Conservation (phyloP, 1,139 yeast species). For the Protomyces inouyei region DNA sequence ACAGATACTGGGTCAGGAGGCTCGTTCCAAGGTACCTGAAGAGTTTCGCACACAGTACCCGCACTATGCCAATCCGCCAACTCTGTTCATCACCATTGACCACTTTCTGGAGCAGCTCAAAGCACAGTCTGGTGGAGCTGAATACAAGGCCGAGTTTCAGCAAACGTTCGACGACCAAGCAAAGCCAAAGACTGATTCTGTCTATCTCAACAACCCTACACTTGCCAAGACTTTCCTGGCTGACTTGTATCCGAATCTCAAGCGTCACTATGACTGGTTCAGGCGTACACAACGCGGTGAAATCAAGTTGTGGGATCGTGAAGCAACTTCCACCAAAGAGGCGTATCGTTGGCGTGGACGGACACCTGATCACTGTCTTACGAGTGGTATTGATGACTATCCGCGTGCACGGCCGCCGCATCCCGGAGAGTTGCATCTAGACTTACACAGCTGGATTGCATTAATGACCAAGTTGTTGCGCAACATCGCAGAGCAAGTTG, state of each 20-base stretch:
- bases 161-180: conserved; percentile 36
- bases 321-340: conserved; percentile 51
- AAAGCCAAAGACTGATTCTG: conserved; percentile 43
- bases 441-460: conserved; percentile 87
- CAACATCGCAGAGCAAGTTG: conserved; percentile 64
- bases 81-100: conserved; percentile 73
- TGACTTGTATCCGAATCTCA: conserved; percentile 67
- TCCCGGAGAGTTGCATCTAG: conserved; percentile 85
- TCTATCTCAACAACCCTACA: conserved; percentile 58
- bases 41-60: conserved; percentile 85
- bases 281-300: conserved; percentile 75
- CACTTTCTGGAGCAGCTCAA: conserved; percentile 48
- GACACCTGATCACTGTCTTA: conserved; percentile 74
- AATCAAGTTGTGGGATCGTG: conserved; percentile 60
- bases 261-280: conserved; percentile 80
- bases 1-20: conserved; percentile 87
- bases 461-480: conserved; percentile 81
- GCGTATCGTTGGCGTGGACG: conserved; percentile 94
- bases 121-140: background rate
- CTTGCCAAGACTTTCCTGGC: conserved; percentile 58
- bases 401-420: conserved; percentile 83
- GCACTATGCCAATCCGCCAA: conserved; percentile 92
- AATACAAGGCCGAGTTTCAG: conserved; percentile 1
- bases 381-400: conserved; percentile 93
- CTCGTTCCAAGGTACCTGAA: conserved; percentile 80